Evolutionary conservation across 2,329 filamentous ascomycete genomes (phyloP).

Genomic region (Colletotrichum cordylinicola): DNA sequence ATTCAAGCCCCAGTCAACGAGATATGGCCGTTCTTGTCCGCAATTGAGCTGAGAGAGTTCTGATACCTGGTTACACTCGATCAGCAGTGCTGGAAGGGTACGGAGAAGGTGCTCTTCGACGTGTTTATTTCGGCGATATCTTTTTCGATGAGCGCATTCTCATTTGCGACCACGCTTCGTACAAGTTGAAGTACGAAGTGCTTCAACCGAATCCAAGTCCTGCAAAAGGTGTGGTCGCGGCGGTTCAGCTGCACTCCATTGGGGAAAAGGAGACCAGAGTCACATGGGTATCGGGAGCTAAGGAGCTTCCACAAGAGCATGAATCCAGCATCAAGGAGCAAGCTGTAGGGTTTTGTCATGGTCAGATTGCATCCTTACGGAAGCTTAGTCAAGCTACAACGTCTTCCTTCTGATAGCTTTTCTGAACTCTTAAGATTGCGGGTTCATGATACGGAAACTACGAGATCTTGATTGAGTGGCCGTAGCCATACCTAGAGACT

Average conservation of each 20-base stretch:
- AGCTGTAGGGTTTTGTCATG: not conserved
- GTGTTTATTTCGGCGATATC: not conserved
- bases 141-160: not conserved
- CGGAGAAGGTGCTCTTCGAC: not conserved
- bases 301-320: not conserved
- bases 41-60: too few species aligned
- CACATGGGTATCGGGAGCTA: not conserved
- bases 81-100: not conserved
- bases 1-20: too few species aligned
- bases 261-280: not conserved
- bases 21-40: too few species aligned
- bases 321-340: not conserved
- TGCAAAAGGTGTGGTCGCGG: not conserved
- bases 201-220: not conserved
- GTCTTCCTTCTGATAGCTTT: not conserved
- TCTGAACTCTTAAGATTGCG: not conserved
- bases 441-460: not conserved
- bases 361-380: not conserved
- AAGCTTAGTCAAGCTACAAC: not conserved
- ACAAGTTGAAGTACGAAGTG: not conserved
- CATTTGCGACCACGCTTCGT: not conserved
- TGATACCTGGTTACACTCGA: not conserved
- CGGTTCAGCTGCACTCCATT: not conserved
- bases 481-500: accelerated
- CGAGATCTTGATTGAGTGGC: not conserved